Conservation (phyloP, 345 rosid genomes). For the Eucalyptus marginata region DNA sequence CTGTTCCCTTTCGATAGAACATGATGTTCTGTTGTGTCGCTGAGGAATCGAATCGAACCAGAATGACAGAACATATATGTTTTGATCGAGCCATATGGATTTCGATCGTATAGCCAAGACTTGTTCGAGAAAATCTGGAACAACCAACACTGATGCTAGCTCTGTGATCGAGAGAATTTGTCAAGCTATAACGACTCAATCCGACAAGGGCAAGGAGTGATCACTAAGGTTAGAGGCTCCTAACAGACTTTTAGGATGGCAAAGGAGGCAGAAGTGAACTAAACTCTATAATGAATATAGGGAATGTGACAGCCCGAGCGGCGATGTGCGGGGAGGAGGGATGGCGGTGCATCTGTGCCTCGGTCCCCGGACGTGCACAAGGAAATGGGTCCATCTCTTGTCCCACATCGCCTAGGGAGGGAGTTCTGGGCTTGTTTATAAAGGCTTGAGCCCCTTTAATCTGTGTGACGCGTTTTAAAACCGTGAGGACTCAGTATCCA, state of each 20-base stretch:
- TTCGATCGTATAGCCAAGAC: background rate
- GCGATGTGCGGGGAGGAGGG: too few species aligned
- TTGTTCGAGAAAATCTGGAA: background rate
- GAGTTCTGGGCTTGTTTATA: too few species aligned
- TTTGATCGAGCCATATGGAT: background rate
- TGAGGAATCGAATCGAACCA: background rate
- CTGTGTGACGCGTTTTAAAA: too few species aligned
- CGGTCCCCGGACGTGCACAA: too few species aligned
- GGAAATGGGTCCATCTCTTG: too few species aligned
- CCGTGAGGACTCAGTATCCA: too few species aligned
- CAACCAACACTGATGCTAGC: background rate
- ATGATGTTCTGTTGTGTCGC: background rate
- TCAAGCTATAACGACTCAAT: rapidly evolving
- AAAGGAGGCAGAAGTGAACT: too few species aligned
- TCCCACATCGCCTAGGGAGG: too few species aligned
- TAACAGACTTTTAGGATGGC: background rate
- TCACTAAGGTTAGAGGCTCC: rapidly evolving
- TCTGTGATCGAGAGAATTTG: background rate
- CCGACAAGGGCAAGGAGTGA: rapidly evolving
- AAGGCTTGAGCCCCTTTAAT: too few species aligned
- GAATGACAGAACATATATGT: background rate
- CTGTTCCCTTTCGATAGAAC: background rate
- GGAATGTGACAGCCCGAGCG: too few species aligned
- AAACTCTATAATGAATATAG: rapidly evolving
- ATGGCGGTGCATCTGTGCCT: too few species aligned